Evolutionary conservation across 73 alveolate genomes (phyloP).

Genomic region (Stentor coeruleus): DNA sequence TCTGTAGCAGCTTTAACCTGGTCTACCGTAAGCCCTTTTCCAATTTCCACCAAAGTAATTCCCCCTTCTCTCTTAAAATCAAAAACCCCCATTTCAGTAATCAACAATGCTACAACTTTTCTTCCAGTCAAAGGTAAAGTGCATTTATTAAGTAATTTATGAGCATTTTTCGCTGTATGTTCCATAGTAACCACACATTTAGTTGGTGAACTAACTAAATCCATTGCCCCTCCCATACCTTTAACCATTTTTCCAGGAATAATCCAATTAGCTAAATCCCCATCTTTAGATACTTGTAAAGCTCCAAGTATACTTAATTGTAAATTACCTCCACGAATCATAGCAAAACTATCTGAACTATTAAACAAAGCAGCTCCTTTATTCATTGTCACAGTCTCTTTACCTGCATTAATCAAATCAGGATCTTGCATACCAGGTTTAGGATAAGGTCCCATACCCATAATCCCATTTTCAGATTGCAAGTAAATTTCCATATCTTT

Average conservation of each 20-base stretch:
- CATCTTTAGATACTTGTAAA: slow-evolving; percentile 70
- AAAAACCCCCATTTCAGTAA: slow-evolving; percentile 65
- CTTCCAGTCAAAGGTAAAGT: slow-evolving; percentile 74
- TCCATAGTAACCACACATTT: slow-evolving; percentile 72
- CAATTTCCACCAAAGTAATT: slow-evolving; percentile 37
- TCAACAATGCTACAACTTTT: slow-evolving; percentile 53
- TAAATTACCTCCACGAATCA: slow-evolving; percentile 88
- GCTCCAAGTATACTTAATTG: slow-evolving; percentile 83
- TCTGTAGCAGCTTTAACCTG: slow-evolving; percentile 36
- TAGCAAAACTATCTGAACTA: slow-evolving; percentile 83
- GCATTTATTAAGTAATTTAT: slow-evolving; percentile 58
- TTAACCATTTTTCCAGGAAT: slow-evolving; percentile 93
- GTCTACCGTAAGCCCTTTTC: slow-evolving; percentile 35
- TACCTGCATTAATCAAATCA: slow-evolving; percentile 91
- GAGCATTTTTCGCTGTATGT: slow-evolving; percentile 66
- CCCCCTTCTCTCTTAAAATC: slow-evolving; percentile 32
- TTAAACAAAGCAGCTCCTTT: slow-evolving; percentile 82
- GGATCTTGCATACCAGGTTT: slow-evolving; percentile 68
- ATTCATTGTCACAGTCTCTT: slow-evolving; percentile 72
- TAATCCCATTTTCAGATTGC: slow-evolving; percentile 75
- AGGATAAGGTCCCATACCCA: slow-evolving; percentile 87
- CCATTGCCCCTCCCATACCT: slow-evolving; percentile 96
- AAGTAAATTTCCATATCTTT: slow-evolving; percentile 42
- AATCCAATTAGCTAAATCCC: slow-evolving; percentile 96
- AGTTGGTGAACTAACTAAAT: slow-evolving; percentile 68